Evolutionary conservation across 2,329 filamentous ascomycete genomes (phyloP), one percentile per base, ranked within the genome.

Genomic region (Annulohypoxylon truncatum): DNA sequence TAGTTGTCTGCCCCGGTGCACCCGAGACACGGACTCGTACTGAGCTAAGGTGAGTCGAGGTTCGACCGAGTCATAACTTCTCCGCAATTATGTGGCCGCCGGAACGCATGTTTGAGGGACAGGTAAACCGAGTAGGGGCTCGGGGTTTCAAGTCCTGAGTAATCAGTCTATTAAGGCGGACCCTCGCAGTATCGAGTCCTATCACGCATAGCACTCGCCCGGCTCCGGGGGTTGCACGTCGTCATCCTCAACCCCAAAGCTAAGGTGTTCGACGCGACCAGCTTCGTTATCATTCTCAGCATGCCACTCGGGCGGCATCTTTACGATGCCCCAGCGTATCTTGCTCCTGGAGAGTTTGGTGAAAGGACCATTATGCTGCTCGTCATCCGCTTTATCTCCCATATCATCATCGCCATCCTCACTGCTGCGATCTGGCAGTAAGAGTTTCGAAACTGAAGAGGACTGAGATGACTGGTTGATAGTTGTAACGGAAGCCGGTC

Each of bases 321-420:
- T n/a, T 2, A 72, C 64, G 46, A 71, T 61, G 35, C 71, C 69
- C 71, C 69, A 73, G 31, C 68, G 69, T 13, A 73, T 57, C 60
- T 57, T 66, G 55, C 71, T 68, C 42, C 57, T 54, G 2, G 69
- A 55, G 15, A 72, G 61, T 35, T 61, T 68, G 7, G 48, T 52
- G n/a, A 68, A 63, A 20, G 35, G 35, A 12, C 52, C 35, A 3
- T 10, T 44, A 13, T 55, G 31, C 20, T 55, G 31, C 26, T 58
- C 56, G 3, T 48, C 53, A 18, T 9, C 46, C 18, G 6, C n/a
- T 15, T 58, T 53, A 3, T 51, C 47, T 15, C 12, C 46, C n/a
- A 13, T 26, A 4, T 35, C 10, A 4, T 35, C 10, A 3, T 9
- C 13, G n/a, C 42, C 24, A 10, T 57, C 46, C n/a, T 64, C 60